Conservation (phyloP, 176 grass and related monocot species). For the Tillandsia fasciculata region DNA sequence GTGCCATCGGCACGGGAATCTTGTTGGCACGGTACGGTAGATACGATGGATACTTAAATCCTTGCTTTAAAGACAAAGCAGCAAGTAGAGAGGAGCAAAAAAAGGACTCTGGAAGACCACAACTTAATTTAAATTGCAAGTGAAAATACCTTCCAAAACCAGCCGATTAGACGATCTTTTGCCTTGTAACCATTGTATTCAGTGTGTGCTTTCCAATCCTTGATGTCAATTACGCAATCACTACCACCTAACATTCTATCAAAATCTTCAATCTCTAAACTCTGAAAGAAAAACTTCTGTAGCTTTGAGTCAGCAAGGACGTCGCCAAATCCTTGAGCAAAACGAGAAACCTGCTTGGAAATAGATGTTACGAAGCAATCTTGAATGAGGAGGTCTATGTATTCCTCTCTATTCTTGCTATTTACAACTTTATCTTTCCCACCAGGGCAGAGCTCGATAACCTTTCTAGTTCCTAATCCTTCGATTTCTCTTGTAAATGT, state of each 20-base stretch:
- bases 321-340: constrained; percentile 73
- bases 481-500: constrained; percentile 78
- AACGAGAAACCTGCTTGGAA: constrained; percentile 59
- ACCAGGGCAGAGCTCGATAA: constrained; percentile 67
- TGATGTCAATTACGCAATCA: constrained; percentile 45
- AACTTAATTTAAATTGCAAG: background rate
- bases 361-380: constrained; percentile 76
- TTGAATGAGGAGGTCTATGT: constrained; percentile 83
- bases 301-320: constrained; percentile 48
- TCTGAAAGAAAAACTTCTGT: constrained; percentile 64
- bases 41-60: no score
- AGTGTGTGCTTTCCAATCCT: constrained; percentile 94
- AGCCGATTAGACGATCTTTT: constrained; percentile 60
- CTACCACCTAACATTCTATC: constrained; percentile 75
- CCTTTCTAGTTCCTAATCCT: constrained; percentile 54
- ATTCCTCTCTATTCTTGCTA: constrained; percentile 63
- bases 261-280: constrained; percentile 81
- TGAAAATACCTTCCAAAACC: constrained; percentile 90
- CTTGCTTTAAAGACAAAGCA: background rate
- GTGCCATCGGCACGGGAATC: no score
- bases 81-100: background rate
- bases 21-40: no score
- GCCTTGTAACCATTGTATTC: constrained; percentile 90
- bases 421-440: constrained; percentile 81
- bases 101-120: background rate